A percentile compares a stretch with the other conserved stretches of the same genome.
Evolutionary conservation across 805 yeast genomes (phyloP).

Genomic region (Wickerhamiella allomyrinae): DNA sequence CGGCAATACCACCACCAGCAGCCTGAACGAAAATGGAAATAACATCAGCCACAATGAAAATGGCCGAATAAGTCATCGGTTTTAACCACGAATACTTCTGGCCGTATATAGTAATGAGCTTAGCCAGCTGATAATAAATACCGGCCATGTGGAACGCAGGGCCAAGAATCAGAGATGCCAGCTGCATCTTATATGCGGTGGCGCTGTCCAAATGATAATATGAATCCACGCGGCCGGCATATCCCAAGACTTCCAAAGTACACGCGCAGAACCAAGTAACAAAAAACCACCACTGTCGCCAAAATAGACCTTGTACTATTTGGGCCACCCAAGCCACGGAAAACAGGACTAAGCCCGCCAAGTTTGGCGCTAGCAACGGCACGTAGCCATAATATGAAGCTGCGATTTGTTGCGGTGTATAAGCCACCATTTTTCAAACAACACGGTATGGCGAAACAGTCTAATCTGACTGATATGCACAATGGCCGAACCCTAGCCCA

Average conservation of each 20-base stretch:
- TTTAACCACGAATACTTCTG: conserved; percentile 33
- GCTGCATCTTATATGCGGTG: conserved; percentile 44
- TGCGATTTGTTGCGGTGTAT: not conserved
- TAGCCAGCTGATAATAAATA: conserved; percentile 56
- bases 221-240: conserved; percentile 43
- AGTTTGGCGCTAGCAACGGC: conserved; percentile 46
- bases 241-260: conserved; percentile 53
- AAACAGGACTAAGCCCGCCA: conserved; percentile 42
- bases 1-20: conserved; percentile 60
- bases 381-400: conserved; percentile 12
- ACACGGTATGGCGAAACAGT: not conserved
- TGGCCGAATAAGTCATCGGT: conserved; percentile 48
- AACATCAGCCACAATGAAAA: conserved; percentile 55
- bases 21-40: conserved; percentile 54
- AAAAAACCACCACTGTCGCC: conserved; percentile 53
- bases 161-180: conserved; percentile 55
- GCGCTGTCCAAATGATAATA: conserved; percentile 22
- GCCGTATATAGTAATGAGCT: conserved; percentile 50
- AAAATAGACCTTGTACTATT: conserved; percentile 29
- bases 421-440: not conserved
- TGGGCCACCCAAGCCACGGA: conserved; percentile 34
- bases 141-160: conserved; percentile 83
- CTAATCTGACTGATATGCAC: not conserved
- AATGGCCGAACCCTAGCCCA: too few species aligned
- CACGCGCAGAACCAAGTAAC: conserved; percentile 41